Base-by-base conservation (phyloP, 2,329 filamentous ascomycete genomes). In the Aspergillus sojae region DNA sequence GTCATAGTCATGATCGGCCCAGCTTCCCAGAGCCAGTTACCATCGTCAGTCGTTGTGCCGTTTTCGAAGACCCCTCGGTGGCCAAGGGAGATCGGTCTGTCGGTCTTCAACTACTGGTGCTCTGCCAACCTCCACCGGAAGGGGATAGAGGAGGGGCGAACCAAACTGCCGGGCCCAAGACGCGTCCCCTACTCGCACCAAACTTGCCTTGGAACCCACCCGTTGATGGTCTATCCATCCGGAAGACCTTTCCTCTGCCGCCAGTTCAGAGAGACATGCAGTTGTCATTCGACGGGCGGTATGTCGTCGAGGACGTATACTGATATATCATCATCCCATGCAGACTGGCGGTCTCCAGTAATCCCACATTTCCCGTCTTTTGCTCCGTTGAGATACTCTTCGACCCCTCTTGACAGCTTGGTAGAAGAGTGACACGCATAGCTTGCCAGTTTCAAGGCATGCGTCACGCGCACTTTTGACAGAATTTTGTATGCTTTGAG, bases 81-180 rank as follows among this genome's bases (percentile, higher is more conserved):
- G 64, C 62, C 62, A 23, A 54, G 56, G 64, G 34, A 57, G 26
- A 58, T 48, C 57, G 28, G 45, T 55, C 43, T 26, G 32, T 48
- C 28, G 52, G n/a, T 16, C 36, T 60, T 39, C 60, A 43, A 23
- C n/a, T 14, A 54, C 52, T 26, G 32, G 46, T 36, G 28, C 26
- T 36, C 26, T 34, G 30, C 36, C 21, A 58, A 61, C 62, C 58
- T 64, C 62, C 60, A 67, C 58, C 63, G 65, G 70, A 70, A 59
- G 52, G 64, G 68, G 67, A 67, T 68, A 68, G 70, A 55, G 50
- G 60, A 66, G 67, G 70, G 68, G 67, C 68, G 70, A 71, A 65
- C 75, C 75, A 70, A 39, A 69, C 66, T 69, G 63, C 67, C 71
- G 73, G 75, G 73, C 66, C 59, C 50, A 61, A 39, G 66, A 64